Evolutionary conservation across 768 basidiomycete genomes (phyloP), one percentile per base, ranked within the genome.

Genomic region (Fomitopsis pulvina): DNA sequence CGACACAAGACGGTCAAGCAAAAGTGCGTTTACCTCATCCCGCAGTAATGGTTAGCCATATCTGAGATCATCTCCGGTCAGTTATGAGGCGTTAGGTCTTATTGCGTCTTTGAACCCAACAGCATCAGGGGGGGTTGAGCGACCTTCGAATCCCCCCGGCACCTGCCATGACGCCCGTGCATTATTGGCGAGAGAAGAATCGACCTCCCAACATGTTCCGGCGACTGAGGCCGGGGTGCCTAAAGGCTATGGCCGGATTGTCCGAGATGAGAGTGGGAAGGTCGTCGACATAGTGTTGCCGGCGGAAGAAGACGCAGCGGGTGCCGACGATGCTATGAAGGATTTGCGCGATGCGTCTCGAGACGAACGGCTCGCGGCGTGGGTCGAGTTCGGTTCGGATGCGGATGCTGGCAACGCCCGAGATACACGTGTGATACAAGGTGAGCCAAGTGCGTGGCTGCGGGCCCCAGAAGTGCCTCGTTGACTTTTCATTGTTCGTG

Each of bases 1-100:
- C 80, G 80, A 57, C 71, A 71, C 45, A 90, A 89, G 69, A 97
- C 93, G 10, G 83, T 94, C 16, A 79, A 78, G 55, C 94, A 97
- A 78, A 97, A 96, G 93, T 95, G 60, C 60, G 85, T 71, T 12
- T 18, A 3, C 8, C 24, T 24, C 20, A 11, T 20, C 16, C 26
- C 20, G 10, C 16, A 22, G 20, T 26, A 22, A 22, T 22, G 41
- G 20, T 11, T 8, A 22, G 41, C 4, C 3, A 44, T 29, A 27
- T 28, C 44, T 27, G 24, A 46, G 50, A 50, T 54, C 45, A 45
- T 55, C 39, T 47, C 2, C 52, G 50, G 28, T 52, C 55, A 92
- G 90, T 68, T 93, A 92, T 66, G 71, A 78, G 57, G 75, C 83
- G 20, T 74, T 93, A 52, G 88, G 90, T n/a, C 75, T 93, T 39